Percentiles rank a stretch among this genome's conserved stretches.
phyloP scores from a whole-genome alignment of 2,329 filamentous ascomycete species.

The Lasiodiplodia hormozganensis region DNA sequence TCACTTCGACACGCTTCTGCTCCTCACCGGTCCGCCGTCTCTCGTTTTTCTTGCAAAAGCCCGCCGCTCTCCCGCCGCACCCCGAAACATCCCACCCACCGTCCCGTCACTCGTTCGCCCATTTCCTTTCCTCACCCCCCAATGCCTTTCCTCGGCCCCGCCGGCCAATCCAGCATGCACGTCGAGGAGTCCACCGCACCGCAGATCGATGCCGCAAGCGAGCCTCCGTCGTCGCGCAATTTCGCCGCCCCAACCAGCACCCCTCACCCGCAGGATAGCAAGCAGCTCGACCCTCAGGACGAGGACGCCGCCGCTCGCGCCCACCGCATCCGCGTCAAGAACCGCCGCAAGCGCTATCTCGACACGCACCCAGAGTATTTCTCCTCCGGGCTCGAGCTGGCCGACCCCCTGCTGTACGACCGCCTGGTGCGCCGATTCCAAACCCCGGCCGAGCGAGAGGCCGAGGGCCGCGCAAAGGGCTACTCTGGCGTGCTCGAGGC shows the following conservation, averaged over 20 bases:
- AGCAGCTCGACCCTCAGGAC: slow-evolving; percentile 26
- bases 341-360: slow-evolving; percentile 79
- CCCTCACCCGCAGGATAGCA: slow-evolving; percentile 31
- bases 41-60: slow-evolving; percentile 21
- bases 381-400: slow-evolving; percentile 65
- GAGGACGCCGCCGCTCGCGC: slow-evolving; percentile 29
- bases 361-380: slow-evolving; percentile 77
- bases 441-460: slow-evolving; percentile 73
- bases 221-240: slow-evolving; percentile 33
- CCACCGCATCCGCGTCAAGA: slow-evolving; percentile 67
- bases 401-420: slow-evolving; percentile 84
- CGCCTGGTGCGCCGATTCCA: slow-evolving; percentile 79
- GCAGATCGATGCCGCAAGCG: slow-evolving; percentile 40
- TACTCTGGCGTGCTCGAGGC: slow-evolving; percentile 81
- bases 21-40: slow-evolving; percentile 25
- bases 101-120: slow-evolving; percentile 16
- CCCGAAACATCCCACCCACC: background rate
- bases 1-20: slow-evolving; percentile 20
- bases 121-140: slow-evolving; percentile 13
- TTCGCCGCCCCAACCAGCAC: slow-evolving; percentile 38
- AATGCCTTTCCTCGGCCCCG: slow-evolving; percentile 28
- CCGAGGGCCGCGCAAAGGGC: slow-evolving; percentile 75
- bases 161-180: slow-evolving; percentile 15
- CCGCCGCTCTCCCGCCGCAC: slow-evolving; percentile 10
- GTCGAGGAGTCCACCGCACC: slow-evolving; percentile 20